These are phyloP conservation scores for Halophytophthora batemanensis DNA, from an alignment of 352 stramenopile species.

Conservation along the genomic window DNA sequence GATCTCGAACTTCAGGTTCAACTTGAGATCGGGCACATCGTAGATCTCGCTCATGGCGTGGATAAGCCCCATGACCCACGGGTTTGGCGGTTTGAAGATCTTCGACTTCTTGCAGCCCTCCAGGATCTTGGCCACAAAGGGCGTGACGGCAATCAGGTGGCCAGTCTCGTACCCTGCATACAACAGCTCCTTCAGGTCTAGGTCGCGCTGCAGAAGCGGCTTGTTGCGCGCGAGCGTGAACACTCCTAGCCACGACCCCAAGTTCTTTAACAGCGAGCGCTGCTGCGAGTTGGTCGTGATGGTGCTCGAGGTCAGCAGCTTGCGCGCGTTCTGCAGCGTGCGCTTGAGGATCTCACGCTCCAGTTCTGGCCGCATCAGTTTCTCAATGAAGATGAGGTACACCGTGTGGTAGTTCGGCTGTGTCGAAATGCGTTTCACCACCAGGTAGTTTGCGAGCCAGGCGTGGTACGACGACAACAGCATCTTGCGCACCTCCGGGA, in stretches of 20 bases:
- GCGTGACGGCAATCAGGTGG: conserved; percentile 97
- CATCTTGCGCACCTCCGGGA: conserved; percentile 94
- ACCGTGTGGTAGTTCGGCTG: conserved; percentile 98
- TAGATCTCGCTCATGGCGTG: conserved; percentile 97
- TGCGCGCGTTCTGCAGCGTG: conserved; percentile 95
- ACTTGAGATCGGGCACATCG: conserved; percentile 98
- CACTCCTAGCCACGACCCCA: conserved; percentile 98
- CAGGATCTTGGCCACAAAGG: conserved; percentile 98
- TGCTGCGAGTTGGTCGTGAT: conserved; percentile 98
- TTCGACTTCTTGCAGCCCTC: conserved; percentile 97
- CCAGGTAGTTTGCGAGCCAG: conserved; percentile 99
- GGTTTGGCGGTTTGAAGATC: conserved; percentile 98
- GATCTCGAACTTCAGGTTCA: conserved; percentile 99
- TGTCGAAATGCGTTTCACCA: conserved; percentile 98
- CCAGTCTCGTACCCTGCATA: conserved; percentile 95
- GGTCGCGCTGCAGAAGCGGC: conserved; percentile 95
- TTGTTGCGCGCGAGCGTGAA: conserved; percentile 98
- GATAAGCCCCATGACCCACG: conserved; percentile 99
- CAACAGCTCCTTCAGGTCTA: conserved; percentile 98
- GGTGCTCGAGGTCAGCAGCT: conserved; percentile 95
- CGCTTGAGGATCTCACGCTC: conserved; percentile 94
- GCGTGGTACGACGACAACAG: conserved; percentile 92
- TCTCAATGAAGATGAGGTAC: conserved; percentile 98
- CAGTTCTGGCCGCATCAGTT: conserved; percentile 92
- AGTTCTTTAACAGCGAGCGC: conserved; percentile 97